Percentiles rank a stretch among this genome's conserved stretches.
Conservation (phyloP, 139 green algal genomes). For the Tetraselmis striata region DNA sequence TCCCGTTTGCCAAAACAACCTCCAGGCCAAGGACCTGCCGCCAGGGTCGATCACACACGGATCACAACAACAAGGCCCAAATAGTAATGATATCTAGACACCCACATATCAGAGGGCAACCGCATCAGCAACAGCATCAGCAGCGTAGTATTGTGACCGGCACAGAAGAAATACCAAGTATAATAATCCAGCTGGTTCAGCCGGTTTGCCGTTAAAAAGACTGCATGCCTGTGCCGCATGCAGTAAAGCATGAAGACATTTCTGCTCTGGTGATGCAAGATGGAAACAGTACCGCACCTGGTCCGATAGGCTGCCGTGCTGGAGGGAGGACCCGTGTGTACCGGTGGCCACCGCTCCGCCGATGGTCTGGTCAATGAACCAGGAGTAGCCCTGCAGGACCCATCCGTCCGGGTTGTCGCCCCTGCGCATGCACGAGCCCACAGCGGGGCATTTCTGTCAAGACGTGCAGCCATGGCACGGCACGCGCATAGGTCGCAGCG, state of each 20-base stretch:
- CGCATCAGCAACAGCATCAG: no score
- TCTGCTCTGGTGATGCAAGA: no score
- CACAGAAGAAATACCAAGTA: no score
- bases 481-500: background rate
- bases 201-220: no score
- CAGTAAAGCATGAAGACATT: no score
- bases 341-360: conserved; percentile 75
- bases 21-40: conserved; percentile 38
- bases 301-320: conserved; percentile 48
- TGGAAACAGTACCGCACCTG: conserved; percentile 58
- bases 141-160: no score
- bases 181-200: no score
- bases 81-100: no score
- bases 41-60: background rate
- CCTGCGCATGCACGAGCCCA: no score
- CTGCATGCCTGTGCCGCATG: no score
- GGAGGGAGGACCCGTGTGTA: conserved; percentile 67
- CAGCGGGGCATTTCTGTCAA: background rate
- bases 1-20: conserved; percentile 72
- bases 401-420: conserved; percentile 48
- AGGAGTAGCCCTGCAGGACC: conserved; percentile 64
- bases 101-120: no score
- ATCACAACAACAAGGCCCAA: no score
- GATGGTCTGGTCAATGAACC: conserved; percentile 80
- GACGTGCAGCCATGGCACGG: background rate